Base-by-base conservation (phyloP, 1,284 basidiomycete genomes). In the Puccinia horiana region DNA sequence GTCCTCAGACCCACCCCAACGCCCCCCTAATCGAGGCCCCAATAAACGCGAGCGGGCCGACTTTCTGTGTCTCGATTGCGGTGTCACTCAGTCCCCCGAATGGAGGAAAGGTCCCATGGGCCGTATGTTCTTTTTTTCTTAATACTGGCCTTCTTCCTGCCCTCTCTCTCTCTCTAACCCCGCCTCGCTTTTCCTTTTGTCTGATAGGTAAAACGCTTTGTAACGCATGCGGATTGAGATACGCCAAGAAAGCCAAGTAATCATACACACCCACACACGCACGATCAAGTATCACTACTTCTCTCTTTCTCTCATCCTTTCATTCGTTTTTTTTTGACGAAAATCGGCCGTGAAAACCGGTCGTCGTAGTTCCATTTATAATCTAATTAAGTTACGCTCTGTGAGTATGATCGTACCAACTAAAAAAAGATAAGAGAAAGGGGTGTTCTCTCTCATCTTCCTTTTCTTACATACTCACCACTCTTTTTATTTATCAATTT, bases 41-140 rank as follows among this genome's bases (percentile, higher is more conserved):
- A 67, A 67, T 8, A 72, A 72, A 29, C 44, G 69, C 42, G n/a
- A 72, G 1, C 63, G 40, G n/a, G 84, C 83, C 29, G 86, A 86
- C 75, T 84, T 85, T 65, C 85, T 86, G 67, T 86, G 86, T 81
- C 85, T 85, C 3, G 85, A 86, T 81, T 86, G 86, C 63, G 86
- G 86, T 0, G 83, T 85, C 26, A 84, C 85, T 61, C 85, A 86
- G 54, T 86, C 86, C 52, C 86, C 86, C 37, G 86, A 86, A 82
- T 86, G 86, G 86, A 84, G 86, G 44, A 86, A 86, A 82, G 86
- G 86, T 16, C 86, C 86, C 4, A 70, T 85, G 63, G 86, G 86
- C 4, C 86, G 85, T 76, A 85, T 85, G 83, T 86, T n/a, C 84
- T 76, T 82, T 85, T 26, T 85, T 84, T 82, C 85, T 67, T n/a